Percentiles rank a stretch among this genome's conserved stretches.
Conservation (phyloP, 805 yeast species). For the Tetrapisispora taiwanensis region DNA sequence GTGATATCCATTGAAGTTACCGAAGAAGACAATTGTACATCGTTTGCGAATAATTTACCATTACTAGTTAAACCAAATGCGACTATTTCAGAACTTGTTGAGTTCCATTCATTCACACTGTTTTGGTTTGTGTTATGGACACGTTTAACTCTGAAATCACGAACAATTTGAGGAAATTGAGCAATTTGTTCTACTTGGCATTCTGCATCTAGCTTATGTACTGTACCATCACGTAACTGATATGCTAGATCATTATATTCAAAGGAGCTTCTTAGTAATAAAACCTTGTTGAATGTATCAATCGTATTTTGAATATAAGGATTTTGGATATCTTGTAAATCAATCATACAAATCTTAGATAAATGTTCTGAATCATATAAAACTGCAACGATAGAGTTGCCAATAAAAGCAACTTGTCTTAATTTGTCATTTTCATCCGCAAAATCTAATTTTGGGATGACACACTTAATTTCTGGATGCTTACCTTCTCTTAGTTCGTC, state of each 20-base stretch:
- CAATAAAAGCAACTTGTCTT: constrained; percentile 56
- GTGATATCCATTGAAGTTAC: constrained; percentile 75
- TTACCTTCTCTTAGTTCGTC: constrained; percentile 37
- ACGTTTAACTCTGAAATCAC: constrained; percentile 42
- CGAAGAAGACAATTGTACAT: constrained; percentile 50
- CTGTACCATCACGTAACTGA: constrained; percentile 55
- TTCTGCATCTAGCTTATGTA: constrained; percentile 34
- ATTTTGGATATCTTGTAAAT: constrained; percentile 33
- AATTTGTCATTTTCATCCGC: constrained; percentile 36
- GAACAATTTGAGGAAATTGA: constrained; percentile 62
- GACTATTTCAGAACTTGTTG: constrained; percentile 23
- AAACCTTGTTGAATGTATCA: constrained; percentile 41
- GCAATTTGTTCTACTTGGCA: constrained; percentile 30
- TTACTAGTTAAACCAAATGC: constrained; percentile 67
- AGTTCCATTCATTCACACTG: constrained; percentile 19
- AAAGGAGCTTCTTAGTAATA: constrained; percentile 45
- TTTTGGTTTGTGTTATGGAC: constrained; percentile 13
- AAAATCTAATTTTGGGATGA: constrained; percentile 28
- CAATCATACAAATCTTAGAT: constrained; percentile 44
- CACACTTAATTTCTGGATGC: constrained; percentile 35
- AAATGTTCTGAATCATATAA: constrained; percentile 43
- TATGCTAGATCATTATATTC: constrained; percentile 44
- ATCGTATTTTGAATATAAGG: constrained; percentile 35
- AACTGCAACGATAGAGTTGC: constrained; percentile 44
- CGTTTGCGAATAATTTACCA: constrained; percentile 66